Base-by-base conservation (phyloP, 441 rosid genomes). In the Gossypium schwendimanii region DNA sequence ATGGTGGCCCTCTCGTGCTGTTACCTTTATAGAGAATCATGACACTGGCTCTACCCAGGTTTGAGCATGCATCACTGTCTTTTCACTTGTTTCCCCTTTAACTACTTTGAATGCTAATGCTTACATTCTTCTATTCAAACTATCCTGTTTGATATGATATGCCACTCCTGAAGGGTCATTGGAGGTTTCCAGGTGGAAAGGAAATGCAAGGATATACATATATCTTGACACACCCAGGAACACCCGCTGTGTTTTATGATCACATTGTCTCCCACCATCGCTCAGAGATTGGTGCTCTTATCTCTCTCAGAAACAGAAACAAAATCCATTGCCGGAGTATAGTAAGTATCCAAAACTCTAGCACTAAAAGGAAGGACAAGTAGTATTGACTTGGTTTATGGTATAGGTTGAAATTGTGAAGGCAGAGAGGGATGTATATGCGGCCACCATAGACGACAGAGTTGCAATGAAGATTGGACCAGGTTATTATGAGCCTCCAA, bases 1-100 rank as follows among this genome's bases (percentile, higher is more conserved):
- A 73, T 94, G 97, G 99, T 94, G 99, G 99, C 99, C 97, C 15
- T 94, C 99, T 82, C 97, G 99, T 79, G 97, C 97, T 79, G 93
- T 94, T 72, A 94, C 97, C 75, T 94, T 94, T 76, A 81, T 94
- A 17, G 99, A 92, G 88, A 94, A 94, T 84, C 97, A 94, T 39
- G 97, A 94, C 77, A 94, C 99, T 77, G 98, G 98, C 69, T 94
- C 97, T 79, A 94, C 99, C 66, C 99, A 92, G 97, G 97, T 94
- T 77, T 61, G 74, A 74, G 73, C 71, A 39, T 9, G 45, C 45
- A 66, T 70, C 50, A 1, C 6, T 53, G 20, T 71, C 6, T 11
- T 69, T 47, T 39, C 45, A 39, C 11, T 39, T 8, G 45, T 39
- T 39, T 39, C 45, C 45, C 45, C 45, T 39, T 39, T 39, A 39